Evolutionary conservation across 1,139 yeast genomes (phyloP).

Genomic region (Kodamaea derodonti): DNA sequence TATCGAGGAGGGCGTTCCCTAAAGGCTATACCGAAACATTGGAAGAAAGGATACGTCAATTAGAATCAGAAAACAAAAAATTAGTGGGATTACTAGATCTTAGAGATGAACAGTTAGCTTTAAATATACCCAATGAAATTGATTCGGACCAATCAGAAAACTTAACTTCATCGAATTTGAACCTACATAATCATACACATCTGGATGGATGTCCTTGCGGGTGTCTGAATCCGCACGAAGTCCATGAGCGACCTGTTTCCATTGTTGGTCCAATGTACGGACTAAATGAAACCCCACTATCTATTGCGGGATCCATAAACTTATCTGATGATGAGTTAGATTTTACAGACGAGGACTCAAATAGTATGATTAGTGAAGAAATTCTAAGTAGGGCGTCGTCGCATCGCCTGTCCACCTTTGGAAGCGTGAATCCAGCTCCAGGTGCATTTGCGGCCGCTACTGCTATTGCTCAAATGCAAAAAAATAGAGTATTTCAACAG

Average conservation of each 20-base stretch:
- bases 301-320: constrained; percentile 56
- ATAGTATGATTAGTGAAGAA: not conserved
- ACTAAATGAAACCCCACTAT: constrained; percentile 56
- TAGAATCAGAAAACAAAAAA: constrained; percentile 42
- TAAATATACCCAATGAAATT: not conserved
- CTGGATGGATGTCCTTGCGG: constrained; percentile 56
- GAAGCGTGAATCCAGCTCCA: constrained; percentile 58
- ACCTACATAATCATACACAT: constrained; percentile 17
- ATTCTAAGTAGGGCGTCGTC: constrained; percentile 8
- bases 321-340: constrained; percentile 14
- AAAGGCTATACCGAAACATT: constrained; percentile 38
- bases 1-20: constrained; percentile 32
- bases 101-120: constrained; percentile 55
- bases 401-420: not conserved
- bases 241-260: constrained; percentile 33
- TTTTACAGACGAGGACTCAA: constrained; percentile 4
- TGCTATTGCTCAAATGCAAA: constrained; percentile 55
- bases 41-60: constrained; percentile 43
- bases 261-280: constrained; percentile 15
- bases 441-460: constrained; percentile 76
- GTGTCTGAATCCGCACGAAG: constrained; percentile 33
- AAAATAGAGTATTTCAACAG: constrained; percentile 21
- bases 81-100: constrained; percentile 48
- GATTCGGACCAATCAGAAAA: not conserved
- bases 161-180: constrained; percentile 11